A percentile compares a stretch with the other conserved stretches of the same genome.
These are phyloP conservation scores for Carallia brachiata DNA, from an alignment of 345 rosid species.

Conservation along the genomic window DNA sequence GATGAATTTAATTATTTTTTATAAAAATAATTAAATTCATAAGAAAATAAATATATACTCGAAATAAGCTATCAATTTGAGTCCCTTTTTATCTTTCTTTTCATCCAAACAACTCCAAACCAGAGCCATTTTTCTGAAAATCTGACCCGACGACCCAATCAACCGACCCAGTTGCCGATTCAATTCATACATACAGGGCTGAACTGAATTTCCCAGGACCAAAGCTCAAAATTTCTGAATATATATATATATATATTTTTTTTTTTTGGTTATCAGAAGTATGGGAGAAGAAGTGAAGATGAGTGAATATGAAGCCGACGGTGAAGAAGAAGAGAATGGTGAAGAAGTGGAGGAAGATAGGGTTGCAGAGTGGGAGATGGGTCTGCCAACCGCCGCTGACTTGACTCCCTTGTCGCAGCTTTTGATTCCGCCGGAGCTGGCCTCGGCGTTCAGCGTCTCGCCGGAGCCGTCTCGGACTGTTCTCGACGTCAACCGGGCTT, in stretches of 20 bases:
- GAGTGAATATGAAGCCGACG: constrained; percentile 27
- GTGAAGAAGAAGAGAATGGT: neutral
- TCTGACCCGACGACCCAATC: constrained; percentile 8
- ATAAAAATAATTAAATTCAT: no score
- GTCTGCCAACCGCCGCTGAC: constrained; percentile 67
- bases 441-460: constrained; percentile 78
- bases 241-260: no score
- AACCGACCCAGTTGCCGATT: no score
- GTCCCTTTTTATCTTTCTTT: constrained; percentile 10
- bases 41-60: no score
- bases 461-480: constrained; percentile 53
- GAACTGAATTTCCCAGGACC: no score
- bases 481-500: constrained; percentile 71
- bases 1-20: no score
- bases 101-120: constrained; percentile 23
- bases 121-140: constrained; percentile 7
- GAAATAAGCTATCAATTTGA: no score
- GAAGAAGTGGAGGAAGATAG: constrained; percentile 51
- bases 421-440: constrained; percentile 70
- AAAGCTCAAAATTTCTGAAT: no score
- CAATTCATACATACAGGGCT: no score
- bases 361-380: constrained; percentile 80
- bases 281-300: constrained; percentile 51
- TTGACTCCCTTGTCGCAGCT: constrained; percentile 69
- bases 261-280: neutral